These are phyloP conservation scores for Agrostemma githago DNA, from an alignment of 148 eudicot genomes.

Conservation along the genomic window DNA sequence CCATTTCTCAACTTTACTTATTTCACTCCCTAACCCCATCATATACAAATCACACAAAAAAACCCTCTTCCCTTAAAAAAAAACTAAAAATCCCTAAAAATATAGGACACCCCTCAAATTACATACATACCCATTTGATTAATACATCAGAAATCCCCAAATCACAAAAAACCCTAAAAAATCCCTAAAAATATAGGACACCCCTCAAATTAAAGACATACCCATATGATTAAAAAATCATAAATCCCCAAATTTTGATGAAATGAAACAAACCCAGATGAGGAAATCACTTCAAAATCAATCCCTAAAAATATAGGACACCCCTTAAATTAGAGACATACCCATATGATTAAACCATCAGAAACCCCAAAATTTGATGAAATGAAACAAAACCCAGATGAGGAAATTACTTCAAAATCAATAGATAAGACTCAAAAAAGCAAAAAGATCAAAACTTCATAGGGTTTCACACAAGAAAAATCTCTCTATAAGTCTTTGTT, in stretches of 20 bases:
- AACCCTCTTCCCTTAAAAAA: slow-evolving; percentile 20
- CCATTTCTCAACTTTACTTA: slow-evolving; percentile 52
- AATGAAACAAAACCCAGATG: slow-evolving; percentile 34
- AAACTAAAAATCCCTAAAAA: slow-evolving; percentile 39
- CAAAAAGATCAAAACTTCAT: slow-evolving; percentile 10
- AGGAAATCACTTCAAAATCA: slow-evolving; percentile 19
- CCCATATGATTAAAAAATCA: slow-evolving; percentile 14
- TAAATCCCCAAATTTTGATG: slow-evolving; percentile 24
- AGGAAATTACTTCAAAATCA: slow-evolving; percentile 40
- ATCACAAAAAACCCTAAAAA: slow-evolving; percentile 18
- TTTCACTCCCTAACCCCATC: slow-evolving; percentile 62
- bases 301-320: slow-evolving; percentile 31
- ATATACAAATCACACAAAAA: slow-evolving; percentile 2
- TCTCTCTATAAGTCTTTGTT: slow-evolving; percentile 11
- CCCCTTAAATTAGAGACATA: slow-evolving; percentile 15
- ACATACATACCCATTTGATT: slow-evolving; percentile 11
- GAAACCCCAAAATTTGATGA: slow-evolving; percentile 1
- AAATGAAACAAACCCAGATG: slow-evolving; percentile 37
- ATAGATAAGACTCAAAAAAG: slow-evolving; percentile 24
- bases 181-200: slow-evolving; percentile 29
- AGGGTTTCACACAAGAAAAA: slow-evolving; percentile 9
- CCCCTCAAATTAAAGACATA: slow-evolving; percentile 17
- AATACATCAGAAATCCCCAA: too few species aligned
- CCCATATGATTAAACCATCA: not conserved
- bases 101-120: slow-evolving; percentile 12